Evolutionary conservation across 1,284 basidiomycete genomes (phyloP), one percentile per base, ranked within the genome.

Genomic region (Rhizopogon parksii): DNA sequence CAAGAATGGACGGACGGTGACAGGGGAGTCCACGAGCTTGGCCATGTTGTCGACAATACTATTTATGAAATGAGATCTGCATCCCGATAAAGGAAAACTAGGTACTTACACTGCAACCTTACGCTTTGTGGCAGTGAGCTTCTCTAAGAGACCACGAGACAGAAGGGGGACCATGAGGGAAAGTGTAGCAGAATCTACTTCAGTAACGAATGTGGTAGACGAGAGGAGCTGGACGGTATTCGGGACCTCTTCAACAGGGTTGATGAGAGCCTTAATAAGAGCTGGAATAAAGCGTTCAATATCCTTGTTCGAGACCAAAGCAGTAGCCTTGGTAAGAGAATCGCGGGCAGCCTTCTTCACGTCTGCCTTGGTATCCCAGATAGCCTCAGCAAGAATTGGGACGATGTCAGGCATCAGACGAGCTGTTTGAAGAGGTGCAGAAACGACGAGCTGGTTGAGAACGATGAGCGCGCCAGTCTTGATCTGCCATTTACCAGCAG

Each of bases 281-380:
- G 94, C 95, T 59, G 95, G 95, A 80, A 96, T 94, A 79, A 95
- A 95, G 71, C 88, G 82, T 84, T 95, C 92, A 61, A 97, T 96
- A 77, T 99, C 95, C 87, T 98, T 98, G 90, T 99, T 99, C 64
- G 94, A 94, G 63, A 98, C 83, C 63, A 97, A 80, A 64, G 90
- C 88, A 66, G 88, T 91, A 59, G 91, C 85, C 79, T 94, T 95
- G 66, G 90, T 92, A 65, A 99, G 85, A 56, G 94, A 88, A 66
- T 89, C 86, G 68, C 94, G 94, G 59, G 95, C 93, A 50, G 94
- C 91, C 82, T 97, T 99, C 87, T 98, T 97, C 71, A 99, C 96
- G 62, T 98, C 95, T 57, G 91, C 83, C 81, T 99, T 99, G 76
- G 96, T 99, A 76, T 99, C 96, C 95, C 95, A 98, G 68, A 99